Percentiles rank a stretch among this genome's conserved stretches.
Conservation (phyloP, 345 rosid genomes). For the Clarkia xantiana region DNA sequence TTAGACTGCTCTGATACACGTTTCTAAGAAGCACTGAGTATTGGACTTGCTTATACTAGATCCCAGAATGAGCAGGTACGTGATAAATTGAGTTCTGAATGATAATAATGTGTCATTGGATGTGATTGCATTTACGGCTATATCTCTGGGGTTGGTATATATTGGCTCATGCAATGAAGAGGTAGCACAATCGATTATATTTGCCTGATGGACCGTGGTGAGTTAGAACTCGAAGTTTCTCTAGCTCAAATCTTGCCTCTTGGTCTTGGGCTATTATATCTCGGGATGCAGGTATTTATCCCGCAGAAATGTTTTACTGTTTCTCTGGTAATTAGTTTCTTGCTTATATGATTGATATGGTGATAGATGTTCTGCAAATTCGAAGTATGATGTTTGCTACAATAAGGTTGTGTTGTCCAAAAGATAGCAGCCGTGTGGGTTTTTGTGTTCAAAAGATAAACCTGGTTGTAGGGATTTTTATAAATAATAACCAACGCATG, state of each 20-base stretch:
- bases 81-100: constrained; percentile 40
- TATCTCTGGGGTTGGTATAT: constrained; percentile 78
- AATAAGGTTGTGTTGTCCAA: no score
- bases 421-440: no score
- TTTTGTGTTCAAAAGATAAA: no score
- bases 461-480: no score
- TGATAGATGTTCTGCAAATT: no score
- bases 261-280: constrained; percentile 90
- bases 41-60: constrained; percentile 90
- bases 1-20: no score
- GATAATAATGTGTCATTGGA: constrained; percentile 69
- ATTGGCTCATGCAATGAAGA: constrained; percentile 96
- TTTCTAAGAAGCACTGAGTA: no score
- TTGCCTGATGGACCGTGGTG: constrained; percentile 79
- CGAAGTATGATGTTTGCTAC: no score
- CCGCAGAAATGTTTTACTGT: no score
- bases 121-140: constrained; percentile 74
- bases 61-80: constrained; percentile 49
- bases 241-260: constrained; percentile 74
- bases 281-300: constrained; percentile 98
- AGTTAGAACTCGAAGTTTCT: constrained; percentile 72
- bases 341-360: no score
- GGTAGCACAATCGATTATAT: constrained; percentile 81
- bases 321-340: no score
- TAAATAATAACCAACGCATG: no score